Conservation (phyloP, 2,329 filamentous ascomycete species). For the Xylaria sp. region DNA sequence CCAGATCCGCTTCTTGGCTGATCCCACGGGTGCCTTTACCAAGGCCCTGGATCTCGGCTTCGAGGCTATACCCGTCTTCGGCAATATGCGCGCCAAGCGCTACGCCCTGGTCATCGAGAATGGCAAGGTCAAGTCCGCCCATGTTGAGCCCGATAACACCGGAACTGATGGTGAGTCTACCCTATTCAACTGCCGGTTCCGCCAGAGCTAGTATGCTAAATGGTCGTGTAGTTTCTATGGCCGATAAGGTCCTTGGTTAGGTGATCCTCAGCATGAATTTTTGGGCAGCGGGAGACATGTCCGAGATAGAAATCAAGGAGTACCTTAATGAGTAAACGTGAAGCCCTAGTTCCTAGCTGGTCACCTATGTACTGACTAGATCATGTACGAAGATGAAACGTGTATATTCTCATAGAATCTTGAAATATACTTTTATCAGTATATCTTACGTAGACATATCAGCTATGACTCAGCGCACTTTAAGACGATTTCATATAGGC, state of each 20-base stretch:
- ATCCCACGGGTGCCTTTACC: conserved; percentile 82
- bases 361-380: not conserved
- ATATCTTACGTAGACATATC: not conserved
- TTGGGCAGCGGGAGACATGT: not conserved
- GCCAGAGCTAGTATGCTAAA: conserved; percentile 23
- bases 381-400: conserved; percentile 8
- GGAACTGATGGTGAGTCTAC: conserved; percentile 74
- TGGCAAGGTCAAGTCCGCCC: conserved; percentile 83
- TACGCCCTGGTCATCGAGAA: conserved; percentile 86
- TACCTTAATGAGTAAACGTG: not conserved
- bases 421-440: not conserved
- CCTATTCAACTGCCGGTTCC: not conserved
- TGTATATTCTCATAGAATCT: conserved; percentile 5
- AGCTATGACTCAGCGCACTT: not conserved
- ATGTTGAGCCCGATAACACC: conserved; percentile 90
- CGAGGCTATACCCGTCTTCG: conserved; percentile 82
- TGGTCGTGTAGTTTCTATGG: conserved; percentile 58
- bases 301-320: not conserved
- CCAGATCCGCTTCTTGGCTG: conserved; percentile 89
- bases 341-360: not conserved
- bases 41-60: conserved; percentile 86
- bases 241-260: conserved; percentile 61
- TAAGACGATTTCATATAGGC: too few species aligned
- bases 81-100: conserved; percentile 83
- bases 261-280: not conserved